These are phyloP conservation scores for Vaccinium macrocarpon DNA, from an alignment of 148 eudicot genomes.

Conservation along the genomic window DNA sequence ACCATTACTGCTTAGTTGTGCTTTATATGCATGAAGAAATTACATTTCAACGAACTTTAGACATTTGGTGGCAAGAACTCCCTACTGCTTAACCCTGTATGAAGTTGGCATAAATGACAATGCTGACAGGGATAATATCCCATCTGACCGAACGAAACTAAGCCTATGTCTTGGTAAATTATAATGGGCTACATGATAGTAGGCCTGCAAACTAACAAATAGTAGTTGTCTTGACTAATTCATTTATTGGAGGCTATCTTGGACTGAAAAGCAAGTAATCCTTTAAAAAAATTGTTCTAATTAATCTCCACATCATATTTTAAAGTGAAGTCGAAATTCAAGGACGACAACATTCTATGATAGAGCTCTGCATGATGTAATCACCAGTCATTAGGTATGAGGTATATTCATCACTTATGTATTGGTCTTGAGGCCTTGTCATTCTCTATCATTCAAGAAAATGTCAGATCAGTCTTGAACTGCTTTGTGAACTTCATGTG, in stretches of 20 bases:
- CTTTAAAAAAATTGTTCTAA: not conserved
- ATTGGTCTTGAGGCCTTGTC: not conserved
- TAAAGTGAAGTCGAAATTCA: not conserved
- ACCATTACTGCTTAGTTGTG: not conserved
- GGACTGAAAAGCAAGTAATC: not conserved
- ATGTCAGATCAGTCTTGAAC: not conserved
- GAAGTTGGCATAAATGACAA: not conserved
- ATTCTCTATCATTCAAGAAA: not conserved
- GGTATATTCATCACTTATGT: not conserved
- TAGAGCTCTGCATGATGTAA: not conserved
- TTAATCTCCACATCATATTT: not conserved
- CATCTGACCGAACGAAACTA: not conserved
- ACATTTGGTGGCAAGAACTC: not conserved
- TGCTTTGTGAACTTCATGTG: not conserved
- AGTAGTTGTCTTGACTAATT: not conserved
- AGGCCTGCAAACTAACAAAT: not conserved
- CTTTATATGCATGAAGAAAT: not conserved
- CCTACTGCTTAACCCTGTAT: not conserved
- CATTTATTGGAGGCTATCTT: not conserved
- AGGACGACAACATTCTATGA: not conserved
- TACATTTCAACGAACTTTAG: not conserved
- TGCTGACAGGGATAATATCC: not conserved
- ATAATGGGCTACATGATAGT: not conserved
- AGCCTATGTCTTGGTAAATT: not conserved
- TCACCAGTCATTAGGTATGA: not conserved